Percentiles rank a stretch among this genome's conserved stretches.
These are phyloP conservation scores for Umbellularia californica DNA, from an alignment of 164 flowering plant species.

Conservation along the genomic window DNA sequence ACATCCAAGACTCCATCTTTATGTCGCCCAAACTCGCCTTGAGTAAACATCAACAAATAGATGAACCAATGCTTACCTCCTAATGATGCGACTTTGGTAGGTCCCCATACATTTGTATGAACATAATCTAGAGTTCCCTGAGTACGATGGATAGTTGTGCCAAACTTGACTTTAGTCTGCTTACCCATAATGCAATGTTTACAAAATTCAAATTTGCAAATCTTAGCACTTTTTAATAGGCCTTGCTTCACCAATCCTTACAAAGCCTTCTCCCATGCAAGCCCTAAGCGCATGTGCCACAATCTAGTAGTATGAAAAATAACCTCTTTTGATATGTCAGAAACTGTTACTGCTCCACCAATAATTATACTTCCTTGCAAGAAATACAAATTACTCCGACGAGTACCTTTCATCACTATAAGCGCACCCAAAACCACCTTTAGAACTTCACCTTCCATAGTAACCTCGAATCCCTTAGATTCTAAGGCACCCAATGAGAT, in stretches of 20 bases:
- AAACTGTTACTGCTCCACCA: neutral
- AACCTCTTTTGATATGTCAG: neutral
- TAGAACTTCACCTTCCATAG: neutral
- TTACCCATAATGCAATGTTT: neutral
- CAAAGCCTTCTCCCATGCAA: neutral
- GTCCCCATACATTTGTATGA: neutral
- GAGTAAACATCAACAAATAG: neutral
- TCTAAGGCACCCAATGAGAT: neutral
- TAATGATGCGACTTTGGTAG: neutral
- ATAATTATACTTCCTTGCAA: neutral
- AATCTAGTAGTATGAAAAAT: neutral
- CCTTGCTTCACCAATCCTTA: neutral
- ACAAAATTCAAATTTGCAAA: neutral
- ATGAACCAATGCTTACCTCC: neutral
- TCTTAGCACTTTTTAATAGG: neutral
- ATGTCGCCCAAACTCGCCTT: neutral
- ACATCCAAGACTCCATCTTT: neutral
- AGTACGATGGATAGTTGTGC: neutral
- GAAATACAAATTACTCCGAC: neutral
- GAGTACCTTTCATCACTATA: neutral
- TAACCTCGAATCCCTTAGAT: neutral
- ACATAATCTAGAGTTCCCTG: neutral
- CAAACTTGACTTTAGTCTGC: neutral
- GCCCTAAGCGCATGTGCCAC: neutral
- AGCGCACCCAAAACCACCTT: neutral